Percentiles rank a stretch among this genome's conserved stretches.
Conservation (phyloP, 768 basidiomycete species). For the Xerocomellus amylosporus region DNA sequence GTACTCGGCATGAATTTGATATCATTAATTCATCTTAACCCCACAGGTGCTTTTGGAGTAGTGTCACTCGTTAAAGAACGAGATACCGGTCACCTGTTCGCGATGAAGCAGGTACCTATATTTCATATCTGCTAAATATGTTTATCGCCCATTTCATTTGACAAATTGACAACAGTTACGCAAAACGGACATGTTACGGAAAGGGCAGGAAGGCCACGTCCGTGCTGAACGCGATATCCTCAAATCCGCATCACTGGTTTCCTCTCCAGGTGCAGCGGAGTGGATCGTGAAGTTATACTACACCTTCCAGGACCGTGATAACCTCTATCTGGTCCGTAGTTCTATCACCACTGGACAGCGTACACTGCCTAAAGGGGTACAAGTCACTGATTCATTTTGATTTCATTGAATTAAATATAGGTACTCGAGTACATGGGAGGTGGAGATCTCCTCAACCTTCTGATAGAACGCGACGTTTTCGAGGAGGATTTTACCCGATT, state of each 20-base stretch:
- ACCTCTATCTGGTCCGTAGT: conserved; percentile 84
- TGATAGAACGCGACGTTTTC: conserved; percentile 89
- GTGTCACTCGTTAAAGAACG: conserved; percentile 89
- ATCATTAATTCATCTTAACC: conserved; percentile 26
- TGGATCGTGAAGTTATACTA: conserved; percentile 95
- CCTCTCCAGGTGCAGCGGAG: conserved; percentile 70
- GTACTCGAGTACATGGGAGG: conserved; percentile 95
- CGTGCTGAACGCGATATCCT: conserved; percentile 93
- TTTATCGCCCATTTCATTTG: conserved; percentile 26
- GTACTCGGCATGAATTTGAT: conserved; percentile 29
- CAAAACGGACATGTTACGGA: conserved; percentile 90
- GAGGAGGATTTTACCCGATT: conserved; percentile 90
- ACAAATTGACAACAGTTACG: conserved; percentile 53
- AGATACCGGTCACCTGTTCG: conserved; percentile 75
- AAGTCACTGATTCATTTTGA: conserved; percentile 50
- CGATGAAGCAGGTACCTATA: conserved; percentile 88
- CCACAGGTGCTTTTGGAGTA: conserved; percentile 88
- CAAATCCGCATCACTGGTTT: conserved; percentile 81
- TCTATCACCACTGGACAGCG: conserved; percentile 30
- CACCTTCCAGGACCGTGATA: conserved; percentile 92
- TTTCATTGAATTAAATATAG: conserved; percentile 54
- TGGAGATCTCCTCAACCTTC: conserved; percentile 91
- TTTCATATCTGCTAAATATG: conserved; percentile 27
- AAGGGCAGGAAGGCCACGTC: conserved; percentile 96
- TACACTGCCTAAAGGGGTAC: conserved; percentile 24